Percentiles rank a stretch among this genome's conserved stretches.
phyloP scores from a whole-genome alignment of 2,329 filamentous ascomycete genomes.

The Hypoxylon sp. region DNA sequence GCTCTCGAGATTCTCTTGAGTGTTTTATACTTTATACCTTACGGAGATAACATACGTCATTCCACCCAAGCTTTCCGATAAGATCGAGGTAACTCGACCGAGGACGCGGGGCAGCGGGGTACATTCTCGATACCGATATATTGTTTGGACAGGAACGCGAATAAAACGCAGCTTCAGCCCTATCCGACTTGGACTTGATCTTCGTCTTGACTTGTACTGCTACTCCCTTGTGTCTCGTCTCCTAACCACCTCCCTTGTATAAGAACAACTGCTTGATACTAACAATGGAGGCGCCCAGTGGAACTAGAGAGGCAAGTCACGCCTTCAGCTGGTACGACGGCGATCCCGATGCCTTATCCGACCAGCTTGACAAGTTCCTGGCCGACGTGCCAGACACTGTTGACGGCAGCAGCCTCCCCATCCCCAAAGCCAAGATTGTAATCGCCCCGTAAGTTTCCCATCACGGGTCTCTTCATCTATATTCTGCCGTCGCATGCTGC shows the following conservation, averaged over 20 bases:
- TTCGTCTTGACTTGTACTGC: neutral
- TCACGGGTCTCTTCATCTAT: slow-evolving; percentile 4
- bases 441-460: slow-evolving; percentile 82
- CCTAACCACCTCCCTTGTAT: slow-evolving; percentile 6
- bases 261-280: neutral
- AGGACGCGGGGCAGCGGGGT: slow-evolving; percentile 31
- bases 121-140: slow-evolving; percentile 6
- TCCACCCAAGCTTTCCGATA: slow-evolving; percentile 22
- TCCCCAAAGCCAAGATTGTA: slow-evolving; percentile 79
- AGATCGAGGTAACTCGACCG: slow-evolving; percentile 1
- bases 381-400: slow-evolving; percentile 71
- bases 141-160: slow-evolving; percentile 26
- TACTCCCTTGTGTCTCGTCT: slow-evolving; percentile 5
- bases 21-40: too few relatives aligned
- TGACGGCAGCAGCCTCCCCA: slow-evolving; percentile 68
- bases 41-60: slow-evolving; percentile 34
- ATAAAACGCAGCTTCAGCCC: slow-evolving; percentile 4
- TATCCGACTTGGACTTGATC: slow-evolving; percentile 14
- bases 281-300: slow-evolving; percentile 44
- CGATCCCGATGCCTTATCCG: slow-evolving; percentile 64
- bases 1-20: neutral
- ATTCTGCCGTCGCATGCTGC: slow-evolving; percentile 14
- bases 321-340: slow-evolving; percentile 88
- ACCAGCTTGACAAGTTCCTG: slow-evolving; percentile 80
- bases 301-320: slow-evolving; percentile 68